A percentile compares a stretch with the other conserved stretches of the same genome.
Conservation (phyloP, 2,329 filamentous ascomycete species). For the Exophiala sp. region DNA sequence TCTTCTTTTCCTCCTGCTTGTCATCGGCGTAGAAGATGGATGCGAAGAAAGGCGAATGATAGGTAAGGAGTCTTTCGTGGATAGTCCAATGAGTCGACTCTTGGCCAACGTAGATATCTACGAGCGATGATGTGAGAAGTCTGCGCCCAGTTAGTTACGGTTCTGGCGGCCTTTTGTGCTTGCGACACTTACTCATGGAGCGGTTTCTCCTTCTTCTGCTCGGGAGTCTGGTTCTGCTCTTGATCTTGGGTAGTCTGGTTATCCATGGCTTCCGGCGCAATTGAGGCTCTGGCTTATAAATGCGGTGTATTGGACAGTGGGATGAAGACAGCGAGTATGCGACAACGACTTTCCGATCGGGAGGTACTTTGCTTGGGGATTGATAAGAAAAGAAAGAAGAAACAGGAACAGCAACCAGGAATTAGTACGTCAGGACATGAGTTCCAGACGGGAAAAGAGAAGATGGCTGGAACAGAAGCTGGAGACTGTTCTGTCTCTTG, state of each 20-base stretch:
- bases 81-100: conserved; percentile 55
- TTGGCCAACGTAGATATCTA: conserved; percentile 54
- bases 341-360: neutral
- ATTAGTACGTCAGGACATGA: neutral
- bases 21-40: conserved; percentile 47
- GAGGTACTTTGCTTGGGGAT: neutral
- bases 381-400: neutral
- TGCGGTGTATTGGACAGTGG: neutral
- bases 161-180: neutral
- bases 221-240: conserved; percentile 9
- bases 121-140: conserved; percentile 53
- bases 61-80: conserved; percentile 55
- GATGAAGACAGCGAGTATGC: neutral
- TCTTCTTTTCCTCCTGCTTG: conserved; percentile 33
- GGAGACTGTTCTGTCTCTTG: neutral
- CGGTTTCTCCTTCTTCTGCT: conserved; percentile 34
- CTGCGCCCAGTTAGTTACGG: conserved; percentile 30
- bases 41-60: conserved; percentile 54
- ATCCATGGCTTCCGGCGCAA: conserved; percentile 20
- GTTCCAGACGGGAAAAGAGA: neutral
- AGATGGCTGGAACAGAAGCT: conserved; percentile 2
- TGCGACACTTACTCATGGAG: conserved; percentile 39
- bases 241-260: conserved; percentile 4
- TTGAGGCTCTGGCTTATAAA: neutral
- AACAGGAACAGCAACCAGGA: neutral